A percentile compares a stretch with the other conserved stretches of the same genome.
Evolutionary conservation across 2,329 filamentous ascomycete species (phyloP).

Genomic region (Sordariomycetes sp.): DNA sequence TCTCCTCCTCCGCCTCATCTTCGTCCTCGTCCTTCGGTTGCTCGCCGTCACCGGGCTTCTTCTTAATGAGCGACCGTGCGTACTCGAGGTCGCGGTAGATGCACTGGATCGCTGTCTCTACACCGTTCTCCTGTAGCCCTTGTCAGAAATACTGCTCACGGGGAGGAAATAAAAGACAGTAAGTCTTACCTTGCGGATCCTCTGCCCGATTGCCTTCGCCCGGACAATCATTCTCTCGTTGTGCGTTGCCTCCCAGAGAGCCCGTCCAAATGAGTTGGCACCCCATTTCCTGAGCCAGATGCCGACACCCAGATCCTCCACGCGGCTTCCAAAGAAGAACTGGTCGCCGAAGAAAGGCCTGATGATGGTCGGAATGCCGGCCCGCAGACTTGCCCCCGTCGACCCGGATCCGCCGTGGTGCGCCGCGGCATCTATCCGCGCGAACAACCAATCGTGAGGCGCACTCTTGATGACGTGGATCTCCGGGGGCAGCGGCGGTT

Average conservation of each 20-base stretch:
- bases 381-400: constrained; percentile 83
- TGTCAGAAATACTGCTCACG: constrained; percentile 12
- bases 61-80: constrained; percentile 71
- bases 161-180: constrained; percentile 7
- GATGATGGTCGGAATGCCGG: constrained; percentile 87
- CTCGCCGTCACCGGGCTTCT: constrained; percentile 26
- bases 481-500: constrained; percentile 61
- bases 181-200: constrained; percentile 66
- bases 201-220: constrained; percentile 69
- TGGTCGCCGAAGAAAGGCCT: constrained; percentile 98
- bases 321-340: constrained; percentile 83
- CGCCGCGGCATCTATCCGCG: constrained; percentile 83
- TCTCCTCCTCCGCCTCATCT: constrained; percentile 62
- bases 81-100: constrained; percentile 96
- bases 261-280: constrained; percentile 71
- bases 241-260: constrained; percentile 84
- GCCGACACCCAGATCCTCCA: constrained; percentile 89
- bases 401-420: constrained; percentile 95
- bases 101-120: constrained; percentile 80
- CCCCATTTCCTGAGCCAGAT: constrained; percentile 84
- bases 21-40: constrained; percentile 31
- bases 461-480: constrained; percentile 84
- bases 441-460: constrained; percentile 95
- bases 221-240: constrained; percentile 87
- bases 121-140: constrained; percentile 66